phyloP scores from a whole-genome alignment of 768 basidiomycete species.

The Hirschioporus abietinus region DNA sequence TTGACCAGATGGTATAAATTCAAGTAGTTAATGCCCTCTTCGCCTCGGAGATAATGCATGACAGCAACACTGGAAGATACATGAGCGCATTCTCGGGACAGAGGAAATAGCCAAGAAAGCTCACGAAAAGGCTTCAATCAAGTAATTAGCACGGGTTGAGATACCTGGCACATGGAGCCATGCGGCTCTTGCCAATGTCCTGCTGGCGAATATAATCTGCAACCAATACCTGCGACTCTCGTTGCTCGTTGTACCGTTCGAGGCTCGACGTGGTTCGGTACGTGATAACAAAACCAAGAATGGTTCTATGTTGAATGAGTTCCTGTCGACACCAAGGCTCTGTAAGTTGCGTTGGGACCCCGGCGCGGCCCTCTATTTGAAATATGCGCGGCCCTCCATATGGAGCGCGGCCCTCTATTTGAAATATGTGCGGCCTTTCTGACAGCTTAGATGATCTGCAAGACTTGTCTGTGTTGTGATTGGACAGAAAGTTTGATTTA shows the following conservation, averaged over 20 bases:
- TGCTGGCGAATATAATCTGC: constrained; percentile 51
- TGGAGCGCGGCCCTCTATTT: too few species aligned
- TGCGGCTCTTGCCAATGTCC: constrained; percentile 53
- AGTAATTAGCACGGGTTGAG: constrained; percentile 24
- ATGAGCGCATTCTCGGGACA: neutral
- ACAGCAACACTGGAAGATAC: constrained; percentile 38
- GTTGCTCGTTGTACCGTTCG: constrained; percentile 73
- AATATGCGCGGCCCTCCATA: too few species aligned
- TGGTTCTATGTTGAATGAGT: too few species aligned
- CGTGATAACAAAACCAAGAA: constrained; percentile 70
- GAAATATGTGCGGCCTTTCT: too few species aligned
- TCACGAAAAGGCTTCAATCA: constrained; percentile 54
- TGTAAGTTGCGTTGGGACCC: too few species aligned
- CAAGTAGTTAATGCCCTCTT: constrained; percentile 34
- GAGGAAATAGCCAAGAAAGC: neutral
- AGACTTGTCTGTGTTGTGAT: too few species aligned
- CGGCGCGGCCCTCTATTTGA: too few species aligned
- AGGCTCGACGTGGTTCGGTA: constrained; percentile 69
- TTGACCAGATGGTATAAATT: constrained; percentile 69
- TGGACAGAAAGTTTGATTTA: too few species aligned
- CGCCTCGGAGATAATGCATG: constrained; percentile 65
- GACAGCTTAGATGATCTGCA: too few species aligned
- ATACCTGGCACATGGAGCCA: constrained; percentile 67
- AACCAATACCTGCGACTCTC: constrained; percentile 68
- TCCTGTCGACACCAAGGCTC: too few species aligned